Conservation (phyloP, 2,329 filamentous ascomycete genomes). For the Macrophomina tecta region DNA sequence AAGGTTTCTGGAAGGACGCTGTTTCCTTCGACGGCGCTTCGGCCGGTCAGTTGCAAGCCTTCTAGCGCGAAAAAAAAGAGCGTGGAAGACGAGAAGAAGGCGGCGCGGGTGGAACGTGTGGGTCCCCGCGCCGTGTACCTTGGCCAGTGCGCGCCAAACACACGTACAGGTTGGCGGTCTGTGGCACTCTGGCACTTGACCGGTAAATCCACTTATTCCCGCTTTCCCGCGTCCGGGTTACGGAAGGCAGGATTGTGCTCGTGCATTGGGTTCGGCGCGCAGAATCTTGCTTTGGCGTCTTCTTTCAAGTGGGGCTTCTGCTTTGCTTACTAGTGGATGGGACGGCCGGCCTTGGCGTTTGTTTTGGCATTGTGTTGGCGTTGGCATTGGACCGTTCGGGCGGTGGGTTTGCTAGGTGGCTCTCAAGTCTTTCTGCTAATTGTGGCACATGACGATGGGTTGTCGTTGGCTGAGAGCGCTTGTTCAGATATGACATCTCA, state of each 20-base stretch:
- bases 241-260: too few species aligned
- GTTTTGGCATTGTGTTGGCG: background rate
- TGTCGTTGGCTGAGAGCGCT: background rate
- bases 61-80: background rate
- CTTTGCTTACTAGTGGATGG: background rate
- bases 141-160: background rate
- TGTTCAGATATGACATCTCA: background rate
- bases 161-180: conserved; percentile 11
- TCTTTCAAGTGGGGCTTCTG: background rate
- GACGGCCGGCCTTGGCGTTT: background rate
- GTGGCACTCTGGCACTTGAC: background rate
- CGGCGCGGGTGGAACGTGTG: background rate
- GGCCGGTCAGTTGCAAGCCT: background rate
- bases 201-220: background rate
- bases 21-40: background rate
- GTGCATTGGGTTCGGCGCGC: background rate
- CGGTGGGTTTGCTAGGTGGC: background rate
- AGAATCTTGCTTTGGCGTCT: background rate
- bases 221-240: background rate
- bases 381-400: background rate
- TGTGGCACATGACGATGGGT: background rate
- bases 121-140: background rate
- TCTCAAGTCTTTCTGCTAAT: background rate
- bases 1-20: background rate
- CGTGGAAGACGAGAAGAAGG: too few species aligned